phyloP scores from a whole-genome alignment of 2,329 filamentous ascomycete species.

The Fusarium nelsonii region DNA sequence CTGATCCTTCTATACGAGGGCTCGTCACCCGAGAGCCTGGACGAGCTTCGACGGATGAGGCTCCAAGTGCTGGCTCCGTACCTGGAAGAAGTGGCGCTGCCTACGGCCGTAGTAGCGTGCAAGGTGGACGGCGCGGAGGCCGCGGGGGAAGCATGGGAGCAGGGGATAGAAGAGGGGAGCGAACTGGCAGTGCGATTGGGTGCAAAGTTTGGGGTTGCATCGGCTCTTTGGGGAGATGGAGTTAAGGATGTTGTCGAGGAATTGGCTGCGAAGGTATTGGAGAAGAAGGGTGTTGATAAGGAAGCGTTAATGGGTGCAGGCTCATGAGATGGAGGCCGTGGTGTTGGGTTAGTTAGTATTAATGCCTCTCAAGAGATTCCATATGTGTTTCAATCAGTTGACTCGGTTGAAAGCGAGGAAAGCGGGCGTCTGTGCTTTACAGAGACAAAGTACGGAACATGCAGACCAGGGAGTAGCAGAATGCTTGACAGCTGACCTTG shows the following conservation, averaged over 20 bases:
- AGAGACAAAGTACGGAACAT: neutral
- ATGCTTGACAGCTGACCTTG: no score
- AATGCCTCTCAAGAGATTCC: neutral
- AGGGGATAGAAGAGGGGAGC: slow-evolving; percentile 22
- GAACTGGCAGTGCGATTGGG: slow-evolving; percentile 29
- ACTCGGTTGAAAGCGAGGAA: neutral
- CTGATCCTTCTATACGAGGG: slow-evolving; percentile 38
- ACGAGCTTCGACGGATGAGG: slow-evolving; percentile 29
- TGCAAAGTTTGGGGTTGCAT: slow-evolving; percentile 34
- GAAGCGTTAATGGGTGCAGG: slow-evolving; percentile 8
- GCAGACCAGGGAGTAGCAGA: no score
- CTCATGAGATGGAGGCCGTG: neutral
- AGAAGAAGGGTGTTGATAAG: slow-evolving; percentile 22
- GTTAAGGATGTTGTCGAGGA: slow-evolving; percentile 41
- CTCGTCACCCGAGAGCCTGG: slow-evolving; percentile 14
- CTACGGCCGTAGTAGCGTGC: slow-evolving; percentile 30
- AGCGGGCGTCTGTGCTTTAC: neutral
- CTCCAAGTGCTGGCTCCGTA: slow-evolving; percentile 21
- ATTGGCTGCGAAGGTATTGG: slow-evolving; percentile 30
- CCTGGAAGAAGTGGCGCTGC: slow-evolving; percentile 14
- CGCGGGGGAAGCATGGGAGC: slow-evolving; percentile 32
- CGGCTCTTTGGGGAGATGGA: slow-evolving; percentile 38
- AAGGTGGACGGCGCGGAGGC: slow-evolving; percentile 34
- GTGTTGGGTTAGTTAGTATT: neutral
- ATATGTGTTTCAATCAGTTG: no score